Conservation (phyloP, 1,284 basidiomycete species). For the Porphyrellus sp. region DNA sequence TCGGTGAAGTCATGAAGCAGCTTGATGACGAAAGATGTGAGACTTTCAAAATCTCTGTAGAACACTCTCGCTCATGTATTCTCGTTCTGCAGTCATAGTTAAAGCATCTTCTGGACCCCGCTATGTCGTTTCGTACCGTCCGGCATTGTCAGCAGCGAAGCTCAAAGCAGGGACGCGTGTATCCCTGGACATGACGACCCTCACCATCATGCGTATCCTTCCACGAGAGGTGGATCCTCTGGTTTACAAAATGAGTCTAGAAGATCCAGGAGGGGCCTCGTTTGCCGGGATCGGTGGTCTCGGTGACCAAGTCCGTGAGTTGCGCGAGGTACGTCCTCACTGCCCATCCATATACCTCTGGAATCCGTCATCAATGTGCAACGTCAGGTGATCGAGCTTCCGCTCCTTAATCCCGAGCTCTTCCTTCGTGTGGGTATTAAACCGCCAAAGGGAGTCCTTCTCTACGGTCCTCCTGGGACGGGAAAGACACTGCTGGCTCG, state of each 20-base stretch:
- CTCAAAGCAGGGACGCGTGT: slow-evolving; percentile 95
- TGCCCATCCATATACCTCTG: background rate
- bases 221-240: slow-evolving; percentile 97
- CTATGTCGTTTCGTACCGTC: slow-evolving; percentile 98
- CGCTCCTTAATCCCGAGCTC: slow-evolving; percentile 92
- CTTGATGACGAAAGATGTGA: slow-evolving; percentile 95
- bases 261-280: slow-evolving; percentile 92
- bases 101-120: slow-evolving; percentile 98
- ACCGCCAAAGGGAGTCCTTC: slow-evolving; percentile 90
- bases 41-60: slow-evolving; percentile 31
- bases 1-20: slow-evolving; percentile 98
- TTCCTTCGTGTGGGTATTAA: slow-evolving; percentile 95
- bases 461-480: slow-evolving; percentile 93
- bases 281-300: slow-evolving; percentile 98
- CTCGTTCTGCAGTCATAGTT: slow-evolving; percentile 77
- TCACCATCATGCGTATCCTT: slow-evolving; percentile 98
- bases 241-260: slow-evolving; percentile 99
- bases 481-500: slow-evolving; percentile 95
- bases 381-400: slow-evolving; percentile 88
- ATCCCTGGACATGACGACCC: slow-evolving; percentile 98
- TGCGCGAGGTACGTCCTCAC: slow-evolving; percentile 73
- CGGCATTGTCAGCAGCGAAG: slow-evolving; percentile 87
- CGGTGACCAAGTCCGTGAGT: slow-evolving; percentile 92
- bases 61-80: slow-evolving; percentile 1
- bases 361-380: background rate